Base-by-base conservation (phyloP, 2,329 filamentous ascomycete species). In the Botrytis elliptica region DNA sequence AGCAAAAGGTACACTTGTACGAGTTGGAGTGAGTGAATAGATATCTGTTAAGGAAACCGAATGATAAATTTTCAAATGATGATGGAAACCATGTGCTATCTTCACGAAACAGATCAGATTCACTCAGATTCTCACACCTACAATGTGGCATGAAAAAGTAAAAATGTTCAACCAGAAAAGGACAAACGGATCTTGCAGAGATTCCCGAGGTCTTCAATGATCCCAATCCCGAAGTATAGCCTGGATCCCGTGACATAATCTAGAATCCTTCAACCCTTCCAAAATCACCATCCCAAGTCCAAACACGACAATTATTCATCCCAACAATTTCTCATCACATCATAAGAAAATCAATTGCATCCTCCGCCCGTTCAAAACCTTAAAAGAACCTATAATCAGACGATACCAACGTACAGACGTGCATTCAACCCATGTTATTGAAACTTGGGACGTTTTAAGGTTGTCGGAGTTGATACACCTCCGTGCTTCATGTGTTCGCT, bases 401-500 rank as follows among this genome's bases (percentile, higher is more conserved):
- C 65, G 44, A 38, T 40, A 29, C 14, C 44, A 38, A 38, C 38
- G 46, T 55, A 40, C 36, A 20, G 25, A 4, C n/a, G 46, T 29
- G 42, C 6, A 42, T 57, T 57, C 20, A 25, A 57, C 38, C 66
- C 66, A 57, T 33, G 49, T 25, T 8, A 57, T 68, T 57, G 78
- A 79, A 78, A 79, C 78, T 66, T 62, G 68, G 63, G 64, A 72
- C 40, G 77, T 78, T 78, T 78, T 72, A 75, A 20, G 55, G 36
- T 8, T 70, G 77, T 78, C 64, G 69, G 75, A 68, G 65, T 66
- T 76, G 76, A 78, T 62, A 77, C 77, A 73, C 74, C 74, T 74
- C 74, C 74, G 74, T 78, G 77, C 76, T 74, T 77, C 77, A 79
- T 67, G 22, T 46, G 55, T 70, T 76, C 74, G 75, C 76, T 77